Conservation (phyloP, 495 filamentous ascomycete species). For the Patellaria atrata region DNA sequence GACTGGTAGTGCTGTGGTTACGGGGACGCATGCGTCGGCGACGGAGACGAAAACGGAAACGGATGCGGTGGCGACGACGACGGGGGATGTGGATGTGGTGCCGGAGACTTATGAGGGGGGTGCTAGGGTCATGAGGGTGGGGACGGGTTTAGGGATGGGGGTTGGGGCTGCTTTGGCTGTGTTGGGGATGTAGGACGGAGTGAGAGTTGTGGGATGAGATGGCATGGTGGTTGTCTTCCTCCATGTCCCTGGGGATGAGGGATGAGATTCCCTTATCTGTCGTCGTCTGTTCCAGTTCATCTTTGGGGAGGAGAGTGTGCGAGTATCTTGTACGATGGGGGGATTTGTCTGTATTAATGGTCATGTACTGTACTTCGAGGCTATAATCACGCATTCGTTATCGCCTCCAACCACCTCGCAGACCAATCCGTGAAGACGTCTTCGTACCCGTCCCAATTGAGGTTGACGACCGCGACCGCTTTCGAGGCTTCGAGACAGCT, state of each 20-base stretch:
- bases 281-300: slow-evolving; percentile 1
- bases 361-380: not conserved
- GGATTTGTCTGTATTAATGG: not conserved
- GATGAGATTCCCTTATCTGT: too few species aligned
- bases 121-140: slow-evolving; percentile 6
- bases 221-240: not conserved
- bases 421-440: slow-evolving; percentile 28
- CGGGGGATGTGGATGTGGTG: not conserved
- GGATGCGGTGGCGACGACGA: slow-evolving; percentile 8
- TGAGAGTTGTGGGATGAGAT: slow-evolving; percentile 1
- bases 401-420: slow-evolving; percentile 21
- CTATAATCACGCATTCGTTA: slow-evolving; percentile 6
- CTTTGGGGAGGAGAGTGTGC: too few species aligned
- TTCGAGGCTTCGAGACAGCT: slow-evolving; percentile 19
- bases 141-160: slow-evolving; percentile 9
- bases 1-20: slow-evolving; percentile 5
- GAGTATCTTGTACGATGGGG: too few species aligned
- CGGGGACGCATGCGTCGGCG: not conserved
- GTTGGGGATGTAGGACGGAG: slow-evolving; percentile 11
- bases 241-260: too few species aligned
- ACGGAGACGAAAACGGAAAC: slow-evolving; percentile 6
- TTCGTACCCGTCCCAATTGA: slow-evolving; percentile 21
- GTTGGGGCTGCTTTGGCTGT: slow-evolving; percentile 13
- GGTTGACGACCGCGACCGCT: slow-evolving; percentile 11
- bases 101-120: slow-evolving; percentile 10